Base-by-base conservation (phyloP, 768 basidiomycete genomes). In the Termitomyces sp. region DNA sequence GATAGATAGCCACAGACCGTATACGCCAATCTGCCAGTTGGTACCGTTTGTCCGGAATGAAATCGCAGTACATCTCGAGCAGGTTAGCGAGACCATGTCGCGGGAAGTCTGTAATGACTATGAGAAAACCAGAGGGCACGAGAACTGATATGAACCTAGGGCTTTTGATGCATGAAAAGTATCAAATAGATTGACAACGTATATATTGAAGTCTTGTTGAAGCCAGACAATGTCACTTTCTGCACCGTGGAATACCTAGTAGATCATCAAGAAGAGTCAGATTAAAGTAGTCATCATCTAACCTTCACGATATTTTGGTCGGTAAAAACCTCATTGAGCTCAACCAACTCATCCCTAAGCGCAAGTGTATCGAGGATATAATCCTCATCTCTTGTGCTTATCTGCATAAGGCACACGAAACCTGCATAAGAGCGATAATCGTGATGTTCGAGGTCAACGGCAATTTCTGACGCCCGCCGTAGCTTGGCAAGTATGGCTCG, bases 11-110 rank as follows among this genome's bases (percentile, higher is more conserved):
- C 10, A 63, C 78, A 30, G 42, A 88, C 84, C 94, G 82, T 62
- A 98, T 91, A 26, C 97, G 85, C 97, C 97, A 99, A 69, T 99
- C 97, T 10, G 96, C 97, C 6, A 96, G 77, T 65, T 98, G 97
- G 67, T 96, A 98, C 31, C 92, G 84, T 72, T 99, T 99, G 74
- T 98, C 96, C 0, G 96, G 84, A 7, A 80, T 78, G 63, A 94
- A 94, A 64, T 93, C 86, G 65, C 92, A 95, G 66, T 92, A 98
- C 76, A 88, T 86, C 62, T 87, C 84, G 8, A 98, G 80, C 12
- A 98, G 78, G 43, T 85, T 81, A 0, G 91, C 91, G 14, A 99
- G 83, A 1, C 89, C 88, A 64, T 94, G 90, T 35, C 86, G 80
- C 0, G 89, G 87, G 63, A 93, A 89, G 12, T 89, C 95, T 91